These are phyloP conservation scores for Globisporangium nodosum DNA, from an alignment of 352 stramenopile species.

Conservation along the genomic window DNA sequence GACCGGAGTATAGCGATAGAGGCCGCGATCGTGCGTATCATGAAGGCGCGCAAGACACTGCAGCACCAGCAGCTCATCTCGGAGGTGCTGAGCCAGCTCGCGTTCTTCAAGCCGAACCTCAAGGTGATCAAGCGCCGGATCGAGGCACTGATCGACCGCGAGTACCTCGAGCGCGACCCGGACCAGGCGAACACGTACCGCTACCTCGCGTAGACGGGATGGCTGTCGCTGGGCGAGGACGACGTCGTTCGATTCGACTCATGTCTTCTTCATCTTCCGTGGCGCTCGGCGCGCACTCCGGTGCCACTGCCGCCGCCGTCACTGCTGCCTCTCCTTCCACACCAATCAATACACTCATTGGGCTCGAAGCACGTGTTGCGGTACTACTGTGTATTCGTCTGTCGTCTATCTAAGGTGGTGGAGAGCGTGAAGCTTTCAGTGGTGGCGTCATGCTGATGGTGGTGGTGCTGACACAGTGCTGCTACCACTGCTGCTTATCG, in stretches of 20 bases:
- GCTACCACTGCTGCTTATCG: background rate
- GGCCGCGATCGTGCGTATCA: constrained; percentile 99
- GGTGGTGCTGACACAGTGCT: too few species aligned
- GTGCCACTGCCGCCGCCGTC: background rate
- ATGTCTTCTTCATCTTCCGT: background rate
- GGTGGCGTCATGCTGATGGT: background rate
- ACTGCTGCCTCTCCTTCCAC: background rate
- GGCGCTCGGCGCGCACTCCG: background rate
- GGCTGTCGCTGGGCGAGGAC: background rate
- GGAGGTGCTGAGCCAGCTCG: constrained; percentile 96
- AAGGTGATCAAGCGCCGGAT: constrained; percentile 98
- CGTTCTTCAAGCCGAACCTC: constrained; percentile 98
- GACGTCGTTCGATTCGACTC: background rate
- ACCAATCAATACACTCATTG: background rate
- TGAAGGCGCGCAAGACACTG: constrained; percentile 98
- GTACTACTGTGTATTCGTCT: background rate
- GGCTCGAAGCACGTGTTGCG: background rate
- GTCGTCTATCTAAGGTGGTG: background rate
- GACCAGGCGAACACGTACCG: constrained; percentile 96
- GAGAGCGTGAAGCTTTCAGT: background rate
- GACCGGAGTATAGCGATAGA: constrained; percentile 97
- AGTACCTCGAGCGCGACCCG: constrained; percentile 96
- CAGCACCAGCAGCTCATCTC: constrained; percentile 97
- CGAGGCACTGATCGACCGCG: constrained; percentile 96
- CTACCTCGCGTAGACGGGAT: constrained; percentile 85